Conservation (phyloP, 108 stramenopile genomes). For the Ochromonas danica region DNA sequence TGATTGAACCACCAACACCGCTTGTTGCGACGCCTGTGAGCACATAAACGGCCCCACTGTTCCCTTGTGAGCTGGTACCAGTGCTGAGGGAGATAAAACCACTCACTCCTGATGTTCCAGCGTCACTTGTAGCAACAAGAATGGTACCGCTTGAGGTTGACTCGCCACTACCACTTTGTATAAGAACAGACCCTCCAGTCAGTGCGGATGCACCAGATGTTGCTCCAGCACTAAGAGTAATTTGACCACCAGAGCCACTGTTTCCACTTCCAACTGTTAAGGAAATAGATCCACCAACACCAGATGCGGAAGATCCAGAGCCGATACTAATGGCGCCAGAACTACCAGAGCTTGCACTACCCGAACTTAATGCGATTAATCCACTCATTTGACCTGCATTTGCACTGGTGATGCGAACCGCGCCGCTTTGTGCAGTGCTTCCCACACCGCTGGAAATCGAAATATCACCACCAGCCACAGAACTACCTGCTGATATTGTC, state of each 20-base stretch:
- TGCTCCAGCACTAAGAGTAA: neutral
- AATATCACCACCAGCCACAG: neutral
- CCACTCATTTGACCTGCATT: neutral
- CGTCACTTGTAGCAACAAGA: neutral
- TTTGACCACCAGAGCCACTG: constrained; percentile 4
- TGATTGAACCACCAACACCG: neutral
- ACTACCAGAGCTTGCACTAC: neutral
- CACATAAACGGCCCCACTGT: constrained; percentile 11
- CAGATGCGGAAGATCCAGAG: neutral
- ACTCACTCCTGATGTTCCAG: neutral
- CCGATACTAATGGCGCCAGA: neutral
- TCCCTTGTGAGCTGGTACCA: neutral
- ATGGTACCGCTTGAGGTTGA: constrained; percentile 9
- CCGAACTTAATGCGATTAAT: neutral
- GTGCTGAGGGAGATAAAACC: constrained; percentile 21
- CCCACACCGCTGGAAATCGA: neutral
- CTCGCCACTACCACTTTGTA: neutral
- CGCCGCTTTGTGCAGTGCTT: neutral
- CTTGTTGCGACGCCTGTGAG: neutral
- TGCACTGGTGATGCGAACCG: too few relatives aligned
- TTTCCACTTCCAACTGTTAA: neutral
- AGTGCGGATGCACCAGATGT: neutral
- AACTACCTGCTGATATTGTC: constrained; percentile 5
- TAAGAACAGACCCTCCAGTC: neutral
- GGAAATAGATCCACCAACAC: neutral